A percentile compares a stretch with the other conserved stretches of the same genome.
Evolutionary conservation across 2,329 filamentous ascomycete species (phyloP).

Genomic region (Neofusicoccum parvum): DNA sequence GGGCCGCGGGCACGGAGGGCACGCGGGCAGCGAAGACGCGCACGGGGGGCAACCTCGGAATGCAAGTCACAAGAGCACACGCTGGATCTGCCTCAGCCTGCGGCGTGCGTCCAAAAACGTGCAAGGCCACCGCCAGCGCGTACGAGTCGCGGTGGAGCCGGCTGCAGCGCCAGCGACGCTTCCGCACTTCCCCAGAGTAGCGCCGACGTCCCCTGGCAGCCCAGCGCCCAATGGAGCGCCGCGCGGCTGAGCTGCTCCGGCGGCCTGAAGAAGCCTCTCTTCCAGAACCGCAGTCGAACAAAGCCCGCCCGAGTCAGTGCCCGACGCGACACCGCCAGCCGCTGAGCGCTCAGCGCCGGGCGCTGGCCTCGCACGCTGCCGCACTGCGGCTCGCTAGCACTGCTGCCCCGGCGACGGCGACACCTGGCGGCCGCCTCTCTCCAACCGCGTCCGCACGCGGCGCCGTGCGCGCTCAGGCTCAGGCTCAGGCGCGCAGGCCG

Average conservation of each 20-base stretch:
- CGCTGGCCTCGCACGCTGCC: too few relatives aligned
- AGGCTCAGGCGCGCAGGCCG: neutral
- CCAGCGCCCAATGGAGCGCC: conserved; percentile 15
- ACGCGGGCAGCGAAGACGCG: conserved; percentile 1
- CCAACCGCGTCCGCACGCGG: conserved; percentile 10
- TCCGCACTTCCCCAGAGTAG: conserved; percentile 20
- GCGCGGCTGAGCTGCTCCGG: conserved; percentile 16
- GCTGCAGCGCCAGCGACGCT: conserved; percentile 18
- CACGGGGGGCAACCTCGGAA: neutral
- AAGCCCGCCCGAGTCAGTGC: conserved; percentile 13
- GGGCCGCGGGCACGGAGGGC: neutral
- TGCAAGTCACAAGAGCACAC: conserved; percentile 22
- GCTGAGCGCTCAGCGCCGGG: too few relatives aligned
- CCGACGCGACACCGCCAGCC: neutral
- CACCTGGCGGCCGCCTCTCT: neutral
- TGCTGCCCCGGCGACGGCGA: neutral
- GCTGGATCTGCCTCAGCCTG: conserved; percentile 19
- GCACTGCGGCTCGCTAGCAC: neutral
- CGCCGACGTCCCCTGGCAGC: conserved; percentile 18
- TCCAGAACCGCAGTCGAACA: conserved; percentile 11
- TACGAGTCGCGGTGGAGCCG: conserved; percentile 19
- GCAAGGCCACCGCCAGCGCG: conserved; percentile 19
- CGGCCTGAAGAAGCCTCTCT: conserved; percentile 17
- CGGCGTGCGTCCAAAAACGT: conserved; percentile 17
- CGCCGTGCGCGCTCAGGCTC: neutral